Base-by-base conservation (phyloP, 306 rosid species). In the barrel medic (Medicago truncatula) region DNA sequence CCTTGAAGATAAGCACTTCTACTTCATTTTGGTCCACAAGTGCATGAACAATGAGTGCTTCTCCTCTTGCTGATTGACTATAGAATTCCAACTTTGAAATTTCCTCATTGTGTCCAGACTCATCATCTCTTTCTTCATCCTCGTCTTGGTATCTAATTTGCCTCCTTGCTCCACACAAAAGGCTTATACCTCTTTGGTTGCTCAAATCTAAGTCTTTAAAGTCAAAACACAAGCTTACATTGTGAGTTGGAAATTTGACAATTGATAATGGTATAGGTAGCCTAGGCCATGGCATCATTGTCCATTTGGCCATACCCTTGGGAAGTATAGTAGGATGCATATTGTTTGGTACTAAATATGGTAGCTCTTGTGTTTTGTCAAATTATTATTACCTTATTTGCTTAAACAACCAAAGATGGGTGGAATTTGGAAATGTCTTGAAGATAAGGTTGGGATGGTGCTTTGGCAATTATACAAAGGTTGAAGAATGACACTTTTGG, bases 1-100 rank as follows among this genome's bases (percentile, higher is more conserved):
- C 98, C 94, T 93, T 93, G 78, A 93, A 93, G 84, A 93, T 86
- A 70, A 93, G 88, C 78, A 91, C 91, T 47, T 93, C 82, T 8
- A 88, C 94, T 28, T 81, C 81, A 16, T 87, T 76, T 7, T 62
- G 90, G 58, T 91, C 96, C 76, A 91, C 86, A 49, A 75, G 21
- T 1, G 96, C 94, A 56, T 88, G 92, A 44, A 93, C 96, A 76
- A 91, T 52, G 46, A 91, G 92, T 20, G 87, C 96, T 82, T 91
- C 98, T 68, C 86, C 87, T 79, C 76, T 78, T 14, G 84, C 83
- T 21, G 86, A 82, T 31, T 86, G 96, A 78, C 88, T 88, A 61
- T 89, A 93, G 50, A 78, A 10, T 77, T 93, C 96, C 86, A 93
- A 63, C 87, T 63, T 72, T 6, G 86, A 84, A 66, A 91, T 87